These are phyloP conservation scores for Neurospora sp. DNA, from an alignment of 2,329 filamentous ascomycete genomes.

Conservation along the genomic window DNA sequence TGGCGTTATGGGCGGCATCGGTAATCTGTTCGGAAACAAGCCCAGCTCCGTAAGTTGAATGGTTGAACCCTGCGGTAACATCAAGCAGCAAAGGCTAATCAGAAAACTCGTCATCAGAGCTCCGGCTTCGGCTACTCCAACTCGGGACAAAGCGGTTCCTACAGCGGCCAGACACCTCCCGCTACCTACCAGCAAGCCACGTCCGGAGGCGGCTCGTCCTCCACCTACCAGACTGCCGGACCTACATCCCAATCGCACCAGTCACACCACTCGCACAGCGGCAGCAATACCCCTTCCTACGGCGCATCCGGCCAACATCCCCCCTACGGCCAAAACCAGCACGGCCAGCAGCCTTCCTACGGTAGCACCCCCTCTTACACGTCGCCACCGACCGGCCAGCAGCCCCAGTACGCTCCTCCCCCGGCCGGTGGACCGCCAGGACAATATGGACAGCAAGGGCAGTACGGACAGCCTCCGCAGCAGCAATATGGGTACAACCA, in stretches of 20 bases:
- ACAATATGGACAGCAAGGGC: background rate
- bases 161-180: slow-evolving; percentile 51
- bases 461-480: slow-evolving; percentile 11
- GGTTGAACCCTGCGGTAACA: slow-evolving; percentile 5
- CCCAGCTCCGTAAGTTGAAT: slow-evolving; percentile 28
- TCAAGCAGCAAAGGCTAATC: slow-evolving; percentile 5
- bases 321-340: slow-evolving; percentile 19
- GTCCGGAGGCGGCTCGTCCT: slow-evolving; percentile 11
- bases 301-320: slow-evolving; percentile 15
- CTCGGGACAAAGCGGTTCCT: slow-evolving; percentile 42
- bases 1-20: slow-evolving; percentile 46
- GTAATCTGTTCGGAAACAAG: slow-evolving; percentile 41
- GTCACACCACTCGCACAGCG: slow-evolving; percentile 12
- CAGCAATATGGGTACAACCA: background rate
- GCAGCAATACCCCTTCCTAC: slow-evolving; percentile 13
- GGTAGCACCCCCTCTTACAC: background rate
- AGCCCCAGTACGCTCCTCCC: slow-evolving; percentile 3
- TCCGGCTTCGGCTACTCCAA: slow-evolving; percentile 57
- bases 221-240: slow-evolving; percentile 17
- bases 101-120: slow-evolving; percentile 23
- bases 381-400: background rate
- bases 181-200: slow-evolving; percentile 42
- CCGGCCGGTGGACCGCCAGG: background rate
- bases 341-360: slow-evolving; percentile 11
- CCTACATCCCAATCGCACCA: slow-evolving; percentile 20